These are phyloP conservation scores for Skeletonema costatum DNA, from an alignment of 108 stramenopile species.

Conservation along the genomic window DNA sequence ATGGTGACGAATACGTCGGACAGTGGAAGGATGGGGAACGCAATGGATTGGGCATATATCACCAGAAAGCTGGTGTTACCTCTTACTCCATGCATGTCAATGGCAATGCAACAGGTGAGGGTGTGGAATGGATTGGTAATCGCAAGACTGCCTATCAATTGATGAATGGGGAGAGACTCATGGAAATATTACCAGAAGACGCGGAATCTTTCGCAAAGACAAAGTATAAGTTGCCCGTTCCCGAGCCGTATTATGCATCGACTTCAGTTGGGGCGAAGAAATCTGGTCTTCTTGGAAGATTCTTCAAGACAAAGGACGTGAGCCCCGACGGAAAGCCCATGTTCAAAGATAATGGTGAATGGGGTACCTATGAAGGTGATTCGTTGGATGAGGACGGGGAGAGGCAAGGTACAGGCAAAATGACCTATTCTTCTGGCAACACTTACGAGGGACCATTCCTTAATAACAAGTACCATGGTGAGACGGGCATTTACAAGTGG, in stretches of 20 bases:
- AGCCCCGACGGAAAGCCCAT: conserved; percentile 14
- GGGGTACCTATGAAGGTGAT: conserved; percentile 35
- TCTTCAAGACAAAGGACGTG: conserved; percentile 7
- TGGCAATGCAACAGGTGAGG: conserved; percentile 17
- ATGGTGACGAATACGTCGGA: conserved; percentile 25
- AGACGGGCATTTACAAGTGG: conserved; percentile 32
- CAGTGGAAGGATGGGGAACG: conserved; percentile 34
- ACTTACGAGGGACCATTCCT: conserved; percentile 28
- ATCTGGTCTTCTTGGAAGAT: conserved; percentile 11
- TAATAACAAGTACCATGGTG: conserved; percentile 27
- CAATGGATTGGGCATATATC: conserved; percentile 20
- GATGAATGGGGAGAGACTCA: conserved; percentile 10
- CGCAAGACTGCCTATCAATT: conserved; percentile 9
- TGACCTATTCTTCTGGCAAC: conserved; percentile 24
- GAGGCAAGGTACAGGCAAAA: conserved; percentile 25
- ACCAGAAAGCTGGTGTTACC: conserved; percentile 3
- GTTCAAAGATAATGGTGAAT: conserved; percentile 34
- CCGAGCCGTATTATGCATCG: not conserved
- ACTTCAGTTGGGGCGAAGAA: not conserved
- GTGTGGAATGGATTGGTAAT: conserved; percentile 27
- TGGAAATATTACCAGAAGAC: conserved; percentile 4
- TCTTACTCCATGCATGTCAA: conserved; percentile 18
- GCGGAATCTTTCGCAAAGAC: conserved; percentile 14
- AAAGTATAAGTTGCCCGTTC: not conserved
- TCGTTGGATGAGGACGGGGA: conserved; percentile 14